Base-by-base conservation (phyloP, 441 rosid genomes). In the Jatropha podagrica region DNA sequence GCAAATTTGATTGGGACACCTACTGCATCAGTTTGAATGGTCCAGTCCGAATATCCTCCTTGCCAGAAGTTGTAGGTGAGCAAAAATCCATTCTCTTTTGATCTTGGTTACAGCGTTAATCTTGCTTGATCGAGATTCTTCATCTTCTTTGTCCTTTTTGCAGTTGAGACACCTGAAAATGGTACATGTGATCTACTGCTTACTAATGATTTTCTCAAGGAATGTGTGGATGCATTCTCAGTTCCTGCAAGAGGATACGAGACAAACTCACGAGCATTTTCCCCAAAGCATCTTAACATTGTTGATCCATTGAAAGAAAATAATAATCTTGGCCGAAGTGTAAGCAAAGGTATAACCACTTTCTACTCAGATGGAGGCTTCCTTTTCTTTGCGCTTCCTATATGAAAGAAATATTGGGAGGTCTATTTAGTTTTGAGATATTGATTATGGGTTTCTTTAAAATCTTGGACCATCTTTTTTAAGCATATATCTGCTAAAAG, bases 1-100 rank as follows among this genome's bases (percentile, higher is more conserved):
- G 98, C 92, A 92, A 95, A 83, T 92, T 95, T 75, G 97, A 95
- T 76, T 95, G 98, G 97, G 97, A 95, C 72, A 95, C 84, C 78
- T 91, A 86, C 73, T 91, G 98, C 71, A 84, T 95, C 73, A 92
- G 93, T 86, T 85, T 95, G 81, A 91, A 81, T 76, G 97, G 97
- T 60, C 98, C 90, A 3, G 87, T 91, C 55, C 83, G 82, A 59
- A 63, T 85, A 78, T 85, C 97, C 7, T 84, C 91, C n/a, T 73
- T 91, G 69, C 97, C 97, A 8, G 93, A 92, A 46, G 72, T 91
- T 66, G 85, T 86, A 40, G 95, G 98, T 95, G 79, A 86, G 91
- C 44, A 56, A 71, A 23, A 65, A 15, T 59, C 37, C 37, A 44
- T 23, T 68, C 37, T 10, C 23, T 38, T 73, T 37, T 20, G 20